phyloP scores from a whole-genome alignment of 768 basidiomycete species.

The Mycena leptocephala region DNA sequence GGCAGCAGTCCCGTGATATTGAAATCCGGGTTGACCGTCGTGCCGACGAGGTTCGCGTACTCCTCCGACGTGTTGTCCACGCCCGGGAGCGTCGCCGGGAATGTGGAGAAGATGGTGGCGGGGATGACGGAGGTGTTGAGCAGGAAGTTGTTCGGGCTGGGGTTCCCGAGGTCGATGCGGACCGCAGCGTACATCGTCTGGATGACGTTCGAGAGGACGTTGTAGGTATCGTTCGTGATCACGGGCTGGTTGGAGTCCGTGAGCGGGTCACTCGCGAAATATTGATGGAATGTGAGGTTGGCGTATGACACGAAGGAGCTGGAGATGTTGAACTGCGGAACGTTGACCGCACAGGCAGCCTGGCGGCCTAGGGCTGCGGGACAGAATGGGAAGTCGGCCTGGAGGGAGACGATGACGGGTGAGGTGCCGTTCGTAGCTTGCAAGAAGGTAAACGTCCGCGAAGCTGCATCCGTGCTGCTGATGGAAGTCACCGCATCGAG shows the following conservation, averaged over 20 bases:
- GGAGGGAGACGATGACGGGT: conserved; percentile 38
- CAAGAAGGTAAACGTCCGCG: conserved; percentile 33
- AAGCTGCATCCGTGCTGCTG: conserved; percentile 32
- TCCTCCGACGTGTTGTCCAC: neutral
- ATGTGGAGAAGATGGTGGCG: neutral
- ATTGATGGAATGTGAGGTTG: conserved; percentile 11
- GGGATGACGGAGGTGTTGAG: conserved; percentile 28
- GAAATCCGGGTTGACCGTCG: neutral
- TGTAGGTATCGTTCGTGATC: conserved; percentile 5
- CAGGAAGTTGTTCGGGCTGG: conserved; percentile 47
- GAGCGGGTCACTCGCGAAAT: neutral
- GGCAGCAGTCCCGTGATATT: conserved; percentile 1
- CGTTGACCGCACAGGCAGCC: conserved; percentile 32
- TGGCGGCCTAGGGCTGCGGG: conserved; percentile 36
- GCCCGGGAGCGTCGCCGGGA: neutral
- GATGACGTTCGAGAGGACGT: conserved; percentile 40
- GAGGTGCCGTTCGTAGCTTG: conserved; percentile 34
- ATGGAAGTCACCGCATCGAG: conserved; percentile 18
- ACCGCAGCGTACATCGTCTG: conserved; percentile 43
- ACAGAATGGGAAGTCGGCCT: conserved; percentile 41
- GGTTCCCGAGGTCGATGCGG: conserved; percentile 47
- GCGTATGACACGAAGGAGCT: conserved; percentile 27
- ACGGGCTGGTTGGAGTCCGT: conserved; percentile 18
- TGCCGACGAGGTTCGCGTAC: conserved; percentile 7
- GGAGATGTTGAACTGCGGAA: conserved; percentile 37